Percentiles rank a stretch among this genome's conserved stretches.
Conservation (phyloP, 2,329 filamentous ascomycete genomes). For the Colletotrichum sp. region DNA sequence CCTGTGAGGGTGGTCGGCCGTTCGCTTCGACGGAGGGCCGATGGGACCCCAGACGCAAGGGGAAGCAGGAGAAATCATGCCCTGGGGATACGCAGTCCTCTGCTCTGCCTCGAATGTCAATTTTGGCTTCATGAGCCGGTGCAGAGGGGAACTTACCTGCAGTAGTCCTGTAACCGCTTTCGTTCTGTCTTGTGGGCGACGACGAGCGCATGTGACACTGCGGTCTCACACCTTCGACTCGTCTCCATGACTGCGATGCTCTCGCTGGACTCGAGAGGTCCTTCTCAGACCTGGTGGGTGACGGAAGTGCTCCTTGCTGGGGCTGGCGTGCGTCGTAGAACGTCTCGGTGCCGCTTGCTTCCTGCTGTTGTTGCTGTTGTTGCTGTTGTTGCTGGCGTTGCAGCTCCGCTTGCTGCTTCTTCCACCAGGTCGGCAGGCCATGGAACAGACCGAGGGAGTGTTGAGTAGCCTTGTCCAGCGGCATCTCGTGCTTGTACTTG, state of each 20-base stretch:
- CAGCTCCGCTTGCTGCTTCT: slow-evolving; percentile 55
- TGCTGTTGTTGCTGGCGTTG: slow-evolving; percentile 24
- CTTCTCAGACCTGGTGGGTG: not conserved
- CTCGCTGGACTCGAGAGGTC: not conserved
- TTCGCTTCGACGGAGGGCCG: slow-evolving; percentile 28
- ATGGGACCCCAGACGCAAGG: slow-evolving; percentile 33
- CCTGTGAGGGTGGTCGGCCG: not conserved
- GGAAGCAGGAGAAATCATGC: slow-evolving; percentile 5
- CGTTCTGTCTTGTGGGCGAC: not conserved
- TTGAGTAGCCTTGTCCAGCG: slow-evolving; percentile 68
- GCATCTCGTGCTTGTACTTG: slow-evolving; percentile 92
- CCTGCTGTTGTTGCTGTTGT: not conserved
- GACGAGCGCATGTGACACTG: not conserved
- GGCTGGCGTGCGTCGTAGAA: not conserved
- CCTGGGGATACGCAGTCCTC: not conserved
- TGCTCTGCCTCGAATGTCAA: not conserved
- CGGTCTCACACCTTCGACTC: not conserved
- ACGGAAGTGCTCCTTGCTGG: not conserved
- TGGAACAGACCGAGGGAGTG: slow-evolving; percentile 73
- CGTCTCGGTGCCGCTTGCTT: not conserved
- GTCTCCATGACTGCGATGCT: slow-evolving; percentile 11
- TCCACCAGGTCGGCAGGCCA: slow-evolving; percentile 66
- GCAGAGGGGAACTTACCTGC: not conserved
- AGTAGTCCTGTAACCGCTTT: not conserved
- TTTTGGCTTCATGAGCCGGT: not conserved